Conservation (phyloP, 2,329 filamentous ascomycete species). For the Dendryphion nanum region DNA sequence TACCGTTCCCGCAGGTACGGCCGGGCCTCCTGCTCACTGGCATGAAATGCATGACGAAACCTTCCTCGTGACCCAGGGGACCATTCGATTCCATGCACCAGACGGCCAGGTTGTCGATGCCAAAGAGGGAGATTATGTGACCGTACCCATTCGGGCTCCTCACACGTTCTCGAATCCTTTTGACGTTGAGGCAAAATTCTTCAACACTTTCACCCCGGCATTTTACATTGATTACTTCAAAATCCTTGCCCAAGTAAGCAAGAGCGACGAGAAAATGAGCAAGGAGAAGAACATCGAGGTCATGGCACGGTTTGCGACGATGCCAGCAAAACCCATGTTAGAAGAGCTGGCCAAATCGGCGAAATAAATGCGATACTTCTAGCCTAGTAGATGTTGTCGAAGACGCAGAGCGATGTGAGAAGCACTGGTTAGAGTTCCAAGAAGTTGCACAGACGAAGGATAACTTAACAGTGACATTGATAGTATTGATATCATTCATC, state of each 20-base stretch:
- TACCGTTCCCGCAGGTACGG: conserved; percentile 48
- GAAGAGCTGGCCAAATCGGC: conserved; percentile 20
- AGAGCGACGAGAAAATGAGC: conserved; percentile 46
- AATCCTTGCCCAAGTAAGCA: conserved; percentile 47
- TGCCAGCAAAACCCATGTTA: conserved; percentile 44
- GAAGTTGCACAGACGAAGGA: no score
- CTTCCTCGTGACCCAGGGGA: conserved; percentile 55
- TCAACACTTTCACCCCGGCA: conserved; percentile 58
- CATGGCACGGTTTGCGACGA: conserved; percentile 52
- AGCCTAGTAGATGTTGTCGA: no score
- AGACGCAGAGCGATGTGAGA: no score
- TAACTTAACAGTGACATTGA: no score
- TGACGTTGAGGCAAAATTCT: conserved; percentile 54
- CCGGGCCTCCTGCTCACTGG: conserved; percentile 52
- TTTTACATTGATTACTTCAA: conserved; percentile 61
- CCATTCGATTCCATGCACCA: conserved; percentile 52
- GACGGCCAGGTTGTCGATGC: conserved; percentile 48
- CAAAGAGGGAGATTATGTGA: conserved; percentile 53
- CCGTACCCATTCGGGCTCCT: conserved; percentile 54
- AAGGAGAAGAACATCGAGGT: conserved; percentile 50
- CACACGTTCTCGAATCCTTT: conserved; percentile 58
- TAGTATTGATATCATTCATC: no score
- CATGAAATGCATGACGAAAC: conserved; percentile 59
- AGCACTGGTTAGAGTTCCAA: no score
- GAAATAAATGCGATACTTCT: no score